Percentiles rank a stretch among this genome's conserved stretches.
Conservation (phyloP, 108 stramenopile species). For the Fistulifera pelliculosa region DNA sequence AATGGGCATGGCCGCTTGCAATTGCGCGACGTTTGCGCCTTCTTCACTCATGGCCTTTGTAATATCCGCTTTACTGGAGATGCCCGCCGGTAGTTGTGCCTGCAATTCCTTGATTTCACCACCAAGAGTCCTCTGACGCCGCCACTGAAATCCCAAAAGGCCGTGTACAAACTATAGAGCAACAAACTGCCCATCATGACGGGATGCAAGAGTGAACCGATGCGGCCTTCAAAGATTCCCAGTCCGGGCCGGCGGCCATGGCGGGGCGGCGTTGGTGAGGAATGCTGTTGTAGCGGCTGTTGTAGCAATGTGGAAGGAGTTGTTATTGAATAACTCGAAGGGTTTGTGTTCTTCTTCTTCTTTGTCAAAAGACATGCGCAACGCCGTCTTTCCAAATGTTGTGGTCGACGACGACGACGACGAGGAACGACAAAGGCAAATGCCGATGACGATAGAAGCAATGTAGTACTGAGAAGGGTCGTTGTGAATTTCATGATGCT, state of each 20-base stretch:
- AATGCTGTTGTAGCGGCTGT: conserved; percentile 15
- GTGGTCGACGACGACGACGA: too few species aligned
- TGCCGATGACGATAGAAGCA: too few species aligned
- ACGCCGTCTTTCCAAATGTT: too few species aligned
- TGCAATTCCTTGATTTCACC: conserved; percentile 75
- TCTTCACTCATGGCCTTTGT: conserved; percentile 51
- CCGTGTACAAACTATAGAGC: conserved; percentile 64
- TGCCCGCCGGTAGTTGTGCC: conserved; percentile 44
- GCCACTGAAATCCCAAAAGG: conserved; percentile 89
- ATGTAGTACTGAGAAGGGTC: too few species aligned
- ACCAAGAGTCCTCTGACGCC: conserved; percentile 82
- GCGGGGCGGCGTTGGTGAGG: conserved; percentile 13
- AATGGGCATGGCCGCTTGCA: conserved; percentile 43
- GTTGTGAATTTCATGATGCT: too few species aligned
- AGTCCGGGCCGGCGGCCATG: conserved; percentile 37
- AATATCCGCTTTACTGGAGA: conserved; percentile 30
- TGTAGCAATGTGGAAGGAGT: too few species aligned
- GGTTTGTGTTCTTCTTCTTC: too few species aligned
- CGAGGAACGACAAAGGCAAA: too few species aligned
- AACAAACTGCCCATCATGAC: conserved; percentile 72
- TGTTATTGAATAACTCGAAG: too few species aligned
- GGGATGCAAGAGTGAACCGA: conserved; percentile 83
- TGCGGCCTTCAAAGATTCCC: conserved; percentile 37
- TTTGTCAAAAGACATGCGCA: too few species aligned
- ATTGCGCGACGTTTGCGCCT: conserved; percentile 23